phyloP scores from a whole-genome alignment of 2,329 filamentous ascomycete genomes.

The Trichophyton rubrum region DNA sequence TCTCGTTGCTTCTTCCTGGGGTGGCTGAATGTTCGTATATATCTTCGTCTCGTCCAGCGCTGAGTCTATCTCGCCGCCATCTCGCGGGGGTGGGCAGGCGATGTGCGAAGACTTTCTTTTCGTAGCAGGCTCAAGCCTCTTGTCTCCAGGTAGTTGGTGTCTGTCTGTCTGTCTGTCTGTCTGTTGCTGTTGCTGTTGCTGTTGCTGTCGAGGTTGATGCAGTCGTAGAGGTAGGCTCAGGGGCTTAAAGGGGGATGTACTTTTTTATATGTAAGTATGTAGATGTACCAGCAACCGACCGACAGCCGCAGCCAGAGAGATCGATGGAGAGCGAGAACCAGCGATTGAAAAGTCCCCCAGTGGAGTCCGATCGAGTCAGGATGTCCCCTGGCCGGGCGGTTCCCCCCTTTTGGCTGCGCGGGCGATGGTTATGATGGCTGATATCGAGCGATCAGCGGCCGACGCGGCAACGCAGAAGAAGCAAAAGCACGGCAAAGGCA shows the following conservation, averaged over 20 bases:
- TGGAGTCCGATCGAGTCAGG: neutral
- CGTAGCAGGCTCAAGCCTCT: too few species aligned
- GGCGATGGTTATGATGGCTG: neutral
- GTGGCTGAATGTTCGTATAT: conserved; percentile 3
- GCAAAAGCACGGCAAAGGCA: neutral
- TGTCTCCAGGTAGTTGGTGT: neutral
- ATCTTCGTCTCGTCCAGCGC: neutral
- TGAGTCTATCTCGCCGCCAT: neutral
- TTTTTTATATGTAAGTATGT: neutral
- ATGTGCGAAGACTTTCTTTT: neutral
- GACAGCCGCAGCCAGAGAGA: neutral
- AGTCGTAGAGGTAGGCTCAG: neutral
- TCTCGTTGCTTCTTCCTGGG: neutral
- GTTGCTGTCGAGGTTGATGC: neutral
- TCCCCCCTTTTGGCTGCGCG: too few species aligned
- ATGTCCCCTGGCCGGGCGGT: neutral
- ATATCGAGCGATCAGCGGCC: neutral
- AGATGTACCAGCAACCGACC: neutral
- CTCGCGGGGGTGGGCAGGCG: neutral
- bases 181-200: neutral
- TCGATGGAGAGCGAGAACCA: neutral
- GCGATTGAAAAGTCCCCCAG: neutral
- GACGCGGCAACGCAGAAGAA: neutral
- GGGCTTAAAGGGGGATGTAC: neutral
- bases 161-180: too few species aligned